phyloP scores from a whole-genome alignment of 306 rosid genomes.

The Corylus americana region DNA sequence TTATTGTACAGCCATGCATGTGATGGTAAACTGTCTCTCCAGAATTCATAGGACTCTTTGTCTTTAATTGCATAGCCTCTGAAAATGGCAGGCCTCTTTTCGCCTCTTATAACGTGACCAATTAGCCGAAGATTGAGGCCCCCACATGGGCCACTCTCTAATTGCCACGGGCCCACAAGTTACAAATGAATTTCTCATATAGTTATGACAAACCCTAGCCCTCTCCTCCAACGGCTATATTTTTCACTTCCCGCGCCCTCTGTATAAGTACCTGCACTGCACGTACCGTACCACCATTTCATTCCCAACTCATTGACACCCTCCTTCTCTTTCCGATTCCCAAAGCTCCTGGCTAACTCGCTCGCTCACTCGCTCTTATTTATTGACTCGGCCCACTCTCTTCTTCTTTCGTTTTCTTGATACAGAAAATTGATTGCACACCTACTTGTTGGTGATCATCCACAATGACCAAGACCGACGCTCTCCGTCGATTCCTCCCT shows the following conservation, averaged over 20 bases:
- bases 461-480: conserved; percentile 65
- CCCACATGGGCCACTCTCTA: too few relatives aligned
- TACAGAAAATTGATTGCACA: conserved; percentile 8
- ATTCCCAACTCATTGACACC: not conserved
- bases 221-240: conserved; percentile 30
- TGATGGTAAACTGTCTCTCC: too few relatives aligned
- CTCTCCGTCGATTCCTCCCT: conserved; percentile 82
- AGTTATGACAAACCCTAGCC: not conserved
- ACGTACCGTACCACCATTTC: conserved; percentile 5
- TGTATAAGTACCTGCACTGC: not conserved
- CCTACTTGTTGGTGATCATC: not conserved
- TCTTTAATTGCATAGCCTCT: too few relatives aligned
- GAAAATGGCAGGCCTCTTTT: too few relatives aligned
- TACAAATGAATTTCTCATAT: too few relatives aligned
- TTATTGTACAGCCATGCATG: too few relatives aligned
- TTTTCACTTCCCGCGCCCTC: conserved; percentile 34
- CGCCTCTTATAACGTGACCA: too few relatives aligned
- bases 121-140: too few relatives aligned
- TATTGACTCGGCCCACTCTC: not conserved
- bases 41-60: too few relatives aligned
- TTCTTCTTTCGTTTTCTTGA: not conserved
- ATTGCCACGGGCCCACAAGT: too few relatives aligned
- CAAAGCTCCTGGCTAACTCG: conserved; percentile 8
- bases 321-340: not conserved
- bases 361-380: not conserved